Evolutionary conservation across 345 rosid species (phyloP).

Genomic region (Camelina laxa): DNA sequence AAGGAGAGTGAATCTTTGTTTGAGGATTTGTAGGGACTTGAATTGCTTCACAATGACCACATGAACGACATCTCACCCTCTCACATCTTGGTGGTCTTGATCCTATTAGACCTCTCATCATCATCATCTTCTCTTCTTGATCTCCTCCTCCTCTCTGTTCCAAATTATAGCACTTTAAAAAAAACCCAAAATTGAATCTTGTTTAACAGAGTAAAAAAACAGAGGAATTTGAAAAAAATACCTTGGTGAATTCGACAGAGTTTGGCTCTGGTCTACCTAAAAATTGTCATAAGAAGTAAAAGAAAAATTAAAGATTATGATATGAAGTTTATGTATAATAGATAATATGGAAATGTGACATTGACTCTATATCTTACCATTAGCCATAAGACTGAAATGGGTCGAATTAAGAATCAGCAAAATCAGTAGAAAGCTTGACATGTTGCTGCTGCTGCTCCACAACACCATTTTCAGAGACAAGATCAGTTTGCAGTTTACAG

Average conservation of each 20-base stretch:
- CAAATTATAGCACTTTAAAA: not conserved
- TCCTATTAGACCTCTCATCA: constrained; percentile 71
- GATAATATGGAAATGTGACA: constrained; percentile 31
- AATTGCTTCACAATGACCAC: constrained; percentile 83
- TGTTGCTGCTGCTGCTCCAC: constrained; percentile 35
- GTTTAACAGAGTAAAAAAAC: not conserved
- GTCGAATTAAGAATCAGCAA: constrained; percentile 57
- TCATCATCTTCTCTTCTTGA: constrained; percentile 44
- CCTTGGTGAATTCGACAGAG: constrained; percentile 48
- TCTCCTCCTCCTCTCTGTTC: constrained; percentile 15
- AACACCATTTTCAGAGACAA: constrained; percentile 44
- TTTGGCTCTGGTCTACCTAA: constrained; percentile 65
- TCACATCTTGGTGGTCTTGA: constrained; percentile 91
- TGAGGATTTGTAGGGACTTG: constrained; percentile 89
- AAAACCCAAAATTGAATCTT: no score
- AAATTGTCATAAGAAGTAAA: constrained; percentile 30
- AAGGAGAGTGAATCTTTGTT: constrained; percentile 34
- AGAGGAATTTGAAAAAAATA: constrained; percentile 23
- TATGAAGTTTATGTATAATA: no score
- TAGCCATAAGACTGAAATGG: constrained; percentile 54
- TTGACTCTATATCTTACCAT: constrained; percentile 55
- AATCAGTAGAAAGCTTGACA: constrained; percentile 49
- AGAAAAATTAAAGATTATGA: constrained; percentile 8
- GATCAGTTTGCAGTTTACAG: constrained; percentile 16
- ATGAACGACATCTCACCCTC: constrained; percentile 70